A percentile compares a stretch with the other conserved stretches of the same genome.
These are phyloP conservation scores for Phenoliferia sp. DNA, from an alignment of 1,284 basidiomycete species.

Conservation along the genomic window DNA sequence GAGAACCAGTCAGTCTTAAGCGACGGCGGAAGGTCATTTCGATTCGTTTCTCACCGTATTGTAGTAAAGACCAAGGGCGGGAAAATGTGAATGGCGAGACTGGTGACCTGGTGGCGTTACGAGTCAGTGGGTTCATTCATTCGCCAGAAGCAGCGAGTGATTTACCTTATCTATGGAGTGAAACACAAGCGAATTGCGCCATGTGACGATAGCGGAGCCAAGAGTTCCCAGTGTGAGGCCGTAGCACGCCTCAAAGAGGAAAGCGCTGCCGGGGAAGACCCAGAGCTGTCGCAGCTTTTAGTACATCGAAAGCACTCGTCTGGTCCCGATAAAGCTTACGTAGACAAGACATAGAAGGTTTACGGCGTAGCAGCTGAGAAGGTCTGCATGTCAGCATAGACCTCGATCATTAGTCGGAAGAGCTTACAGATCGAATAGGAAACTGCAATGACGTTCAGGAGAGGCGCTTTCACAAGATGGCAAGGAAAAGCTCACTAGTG, in stretches of 20 bases:
- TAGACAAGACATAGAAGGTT: constrained; percentile 37
- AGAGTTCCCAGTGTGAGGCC: constrained; percentile 38
- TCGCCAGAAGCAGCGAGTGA: neutral
- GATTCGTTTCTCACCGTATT: constrained; percentile 28
- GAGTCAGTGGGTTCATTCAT: neutral
- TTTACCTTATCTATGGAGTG: constrained; percentile 39
- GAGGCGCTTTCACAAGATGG: too few species aligned
- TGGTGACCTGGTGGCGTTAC: constrained; percentile 27
- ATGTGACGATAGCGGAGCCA: constrained; percentile 38
- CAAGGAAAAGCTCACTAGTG: constrained; percentile 27
- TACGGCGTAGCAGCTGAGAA: constrained; percentile 34
- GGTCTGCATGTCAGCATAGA: neutral
- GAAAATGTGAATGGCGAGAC: constrained; percentile 40
- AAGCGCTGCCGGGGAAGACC: constrained; percentile 34
- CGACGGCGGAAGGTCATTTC: too few species aligned
- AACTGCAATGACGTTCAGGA: constrained; percentile 12
- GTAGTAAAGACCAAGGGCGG: constrained; percentile 33
- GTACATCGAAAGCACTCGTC: too few species aligned
- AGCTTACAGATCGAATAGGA: constrained; percentile 37
- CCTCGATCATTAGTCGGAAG: neutral
- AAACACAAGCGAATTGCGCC: constrained; percentile 42
- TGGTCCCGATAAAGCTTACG: constrained; percentile 12
- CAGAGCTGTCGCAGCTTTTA: constrained; percentile 34
- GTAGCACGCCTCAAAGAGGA: constrained; percentile 39
- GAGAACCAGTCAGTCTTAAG: neutral